Percentiles rank a stretch among this genome's conserved stretches.
These are phyloP conservation scores for Acanthamoeba triangularis DNA, from an alignment of 208 protist genomes.

Conservation along the genomic window DNA sequence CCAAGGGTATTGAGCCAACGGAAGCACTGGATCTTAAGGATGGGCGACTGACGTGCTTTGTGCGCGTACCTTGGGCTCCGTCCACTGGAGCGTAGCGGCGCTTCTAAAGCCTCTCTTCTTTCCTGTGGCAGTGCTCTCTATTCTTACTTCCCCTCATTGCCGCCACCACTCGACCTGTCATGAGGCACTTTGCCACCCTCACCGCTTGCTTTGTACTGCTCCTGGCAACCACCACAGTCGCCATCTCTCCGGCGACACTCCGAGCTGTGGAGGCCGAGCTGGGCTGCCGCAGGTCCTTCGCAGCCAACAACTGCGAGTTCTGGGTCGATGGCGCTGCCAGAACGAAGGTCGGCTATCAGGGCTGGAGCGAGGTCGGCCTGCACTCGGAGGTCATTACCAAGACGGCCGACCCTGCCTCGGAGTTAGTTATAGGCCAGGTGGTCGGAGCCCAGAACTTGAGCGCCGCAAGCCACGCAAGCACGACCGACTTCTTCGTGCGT, in stretches of 20 bases:
- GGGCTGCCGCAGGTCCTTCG: not conserved
- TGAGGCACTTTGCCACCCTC: too few relatives aligned
- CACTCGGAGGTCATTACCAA: not conserved
- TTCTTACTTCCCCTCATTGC: not conserved
- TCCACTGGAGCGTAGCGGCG: too few relatives aligned
- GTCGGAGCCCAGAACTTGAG: not conserved
- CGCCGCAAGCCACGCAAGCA: not conserved
- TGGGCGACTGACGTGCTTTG: not conserved
- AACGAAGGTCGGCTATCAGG: not conserved
- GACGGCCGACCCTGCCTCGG: not conserved
- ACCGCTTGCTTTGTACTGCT: not conserved
- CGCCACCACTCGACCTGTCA: not conserved
- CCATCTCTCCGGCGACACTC: not conserved
- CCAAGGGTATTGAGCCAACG: not conserved
- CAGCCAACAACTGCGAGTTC: conserved; percentile 44
- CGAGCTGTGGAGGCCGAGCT: not conserved
- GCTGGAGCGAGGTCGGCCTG: not conserved
- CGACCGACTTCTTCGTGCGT: not conserved
- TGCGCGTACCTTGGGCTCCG: not conserved
- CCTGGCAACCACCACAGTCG: not conserved
- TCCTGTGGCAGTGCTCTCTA: not conserved
- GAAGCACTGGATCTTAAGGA: not conserved
- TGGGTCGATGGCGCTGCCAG: not conserved
- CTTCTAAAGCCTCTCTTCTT: too few relatives aligned
- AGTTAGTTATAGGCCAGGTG: not conserved